Evolutionary conservation across 2,329 filamentous ascomycete genomes (phyloP).

Genomic region (Capronia epimyces): DNA sequence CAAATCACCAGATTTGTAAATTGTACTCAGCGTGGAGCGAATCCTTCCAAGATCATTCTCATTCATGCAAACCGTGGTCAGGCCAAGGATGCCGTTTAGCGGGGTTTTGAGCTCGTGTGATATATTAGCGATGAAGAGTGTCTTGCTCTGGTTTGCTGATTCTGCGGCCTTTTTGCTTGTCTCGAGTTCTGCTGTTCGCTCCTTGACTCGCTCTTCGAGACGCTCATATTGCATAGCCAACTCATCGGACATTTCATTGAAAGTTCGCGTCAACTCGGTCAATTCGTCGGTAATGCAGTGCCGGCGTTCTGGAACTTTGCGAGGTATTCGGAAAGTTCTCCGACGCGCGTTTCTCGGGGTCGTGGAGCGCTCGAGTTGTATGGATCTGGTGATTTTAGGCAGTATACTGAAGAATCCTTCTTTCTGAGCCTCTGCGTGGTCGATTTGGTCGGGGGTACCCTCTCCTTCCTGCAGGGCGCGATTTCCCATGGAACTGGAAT

Average conservation of each 20-base stretch:
- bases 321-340: slow-evolving; percentile 69
- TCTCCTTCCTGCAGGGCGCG: slow-evolving; percentile 39
- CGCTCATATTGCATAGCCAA: slow-evolving; percentile 78
- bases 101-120: slow-evolving; percentile 84
- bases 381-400: slow-evolving; percentile 16
- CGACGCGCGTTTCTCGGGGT: slow-evolving; percentile 26
- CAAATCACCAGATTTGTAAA: slow-evolving; percentile 83
- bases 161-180: slow-evolving; percentile 88
- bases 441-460: slow-evolving; percentile 44
- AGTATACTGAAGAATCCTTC: slow-evolving; percentile 24
- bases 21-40: slow-evolving; percentile 75
- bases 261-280: slow-evolving; percentile 75
- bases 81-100: slow-evolving; percentile 89
- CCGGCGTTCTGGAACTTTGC: slow-evolving; percentile 69
- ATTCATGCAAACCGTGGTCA: slow-evolving; percentile 89
- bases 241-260: slow-evolving; percentile 93
- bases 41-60: slow-evolving; percentile 73
- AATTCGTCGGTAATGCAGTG: slow-evolving; percentile 76
- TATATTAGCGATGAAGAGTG: slow-evolving; percentile 94
- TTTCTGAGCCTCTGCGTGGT: slow-evolving; percentile 40
- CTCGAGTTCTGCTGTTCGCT: slow-evolving; percentile 77
- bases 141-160: slow-evolving; percentile 95
- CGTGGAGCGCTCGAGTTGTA: slow-evolving; percentile 8
- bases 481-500: slow-evolving; percentile 31
- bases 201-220: slow-evolving; percentile 75